Evolutionary conservation across 2,329 filamentous ascomycete genomes (phyloP), one percentile per base, ranked within the genome.

Genomic region (Penicillium sp.): DNA sequence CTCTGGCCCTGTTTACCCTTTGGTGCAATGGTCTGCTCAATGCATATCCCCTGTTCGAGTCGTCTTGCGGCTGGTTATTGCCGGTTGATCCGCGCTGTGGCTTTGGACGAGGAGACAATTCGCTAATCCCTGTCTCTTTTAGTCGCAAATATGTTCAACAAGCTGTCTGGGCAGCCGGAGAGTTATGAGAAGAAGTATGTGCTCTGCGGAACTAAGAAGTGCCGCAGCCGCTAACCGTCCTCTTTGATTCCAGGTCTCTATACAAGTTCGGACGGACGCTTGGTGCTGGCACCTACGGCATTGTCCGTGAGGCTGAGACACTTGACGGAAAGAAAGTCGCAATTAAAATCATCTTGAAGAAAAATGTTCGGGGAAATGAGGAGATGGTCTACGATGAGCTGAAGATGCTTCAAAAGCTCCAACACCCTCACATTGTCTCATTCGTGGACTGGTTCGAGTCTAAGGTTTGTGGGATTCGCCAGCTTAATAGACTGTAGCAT

Each of bases 361-460:
- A 96, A 82, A 98, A 96, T 77, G 93, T 99, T 73, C 96, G 93
- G 75, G 93, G 93, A 63, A 98, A 98, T 70, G 95, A 99, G 81
- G 87, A 89, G 75, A 99, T 99, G 95, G 95, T 99, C 41, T 95
- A 96, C 75, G 95, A 99, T 75, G 95, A 99, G 80, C 83, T 99
- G 68, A 85, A 92, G 65, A 92, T 99, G 86, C 84, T 99, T 63
- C 92, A 97, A 78, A 86, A 86, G 57, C 86, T 99, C 72, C 85
- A 92, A 72, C 95, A 99, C 75, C 90, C 91, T 52, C 91, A 98
- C 77, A 99, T 99, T 73, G 95, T 99, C 78, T 88, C 89, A 67
- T 99, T 99, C 73, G 90, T 95, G 67, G 95, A 99, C 76, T 99
- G 95, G 93, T 99, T 99, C 73, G 95, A 99, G 79, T 98, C 93